Evolutionary conservation across 73 alveolate genomes (phyloP).

Genomic region (Effrenium voratum): DNA sequence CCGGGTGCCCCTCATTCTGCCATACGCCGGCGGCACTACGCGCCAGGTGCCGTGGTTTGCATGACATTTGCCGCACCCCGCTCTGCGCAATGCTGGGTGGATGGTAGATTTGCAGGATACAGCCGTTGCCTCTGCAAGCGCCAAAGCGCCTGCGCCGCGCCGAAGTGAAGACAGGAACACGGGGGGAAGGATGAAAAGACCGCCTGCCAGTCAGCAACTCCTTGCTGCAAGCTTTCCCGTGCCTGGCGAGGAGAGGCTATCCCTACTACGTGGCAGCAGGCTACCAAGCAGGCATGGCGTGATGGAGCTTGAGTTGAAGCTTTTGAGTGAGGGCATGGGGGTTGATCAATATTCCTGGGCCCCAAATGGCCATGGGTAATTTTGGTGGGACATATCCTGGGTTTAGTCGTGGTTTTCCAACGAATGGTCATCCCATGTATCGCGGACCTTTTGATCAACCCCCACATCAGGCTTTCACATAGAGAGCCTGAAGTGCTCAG

Average conservation of each 20-base stretch:
- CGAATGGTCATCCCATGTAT: too few species aligned
- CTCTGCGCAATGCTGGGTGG: too few species aligned
- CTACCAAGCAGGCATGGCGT: slow-evolving; percentile 2
- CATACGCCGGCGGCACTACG: too few species aligned
- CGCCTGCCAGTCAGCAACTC: neutral
- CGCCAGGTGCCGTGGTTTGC: too few species aligned
- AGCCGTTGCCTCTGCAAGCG: slow-evolving; percentile 9
- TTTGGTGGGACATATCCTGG: too few species aligned
- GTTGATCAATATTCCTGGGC: neutral
- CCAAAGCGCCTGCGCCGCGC: slow-evolving; percentile 3
- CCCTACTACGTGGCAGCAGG: slow-evolving; percentile 29
- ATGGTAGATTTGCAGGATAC: neutral
- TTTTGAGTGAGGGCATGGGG: neutral
- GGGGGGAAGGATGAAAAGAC: neutral
- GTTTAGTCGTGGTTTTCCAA: too few species aligned
- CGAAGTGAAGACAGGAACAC: slow-evolving; percentile 24
- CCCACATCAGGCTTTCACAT: too few species aligned
- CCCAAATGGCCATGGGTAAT: neutral
- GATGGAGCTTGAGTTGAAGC: neutral
- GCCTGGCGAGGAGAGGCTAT: neutral
- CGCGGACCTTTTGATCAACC: too few species aligned
- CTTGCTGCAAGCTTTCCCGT: neutral
- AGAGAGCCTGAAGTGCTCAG: too few species aligned
- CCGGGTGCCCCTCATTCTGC: too few species aligned
- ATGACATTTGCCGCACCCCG: too few species aligned